Evolutionary conservation across 495 filamentous ascomycete species (phyloP), one percentile per base, ranked within the genome.

Genomic region (Lindgomyces ingoldianus): DNA sequence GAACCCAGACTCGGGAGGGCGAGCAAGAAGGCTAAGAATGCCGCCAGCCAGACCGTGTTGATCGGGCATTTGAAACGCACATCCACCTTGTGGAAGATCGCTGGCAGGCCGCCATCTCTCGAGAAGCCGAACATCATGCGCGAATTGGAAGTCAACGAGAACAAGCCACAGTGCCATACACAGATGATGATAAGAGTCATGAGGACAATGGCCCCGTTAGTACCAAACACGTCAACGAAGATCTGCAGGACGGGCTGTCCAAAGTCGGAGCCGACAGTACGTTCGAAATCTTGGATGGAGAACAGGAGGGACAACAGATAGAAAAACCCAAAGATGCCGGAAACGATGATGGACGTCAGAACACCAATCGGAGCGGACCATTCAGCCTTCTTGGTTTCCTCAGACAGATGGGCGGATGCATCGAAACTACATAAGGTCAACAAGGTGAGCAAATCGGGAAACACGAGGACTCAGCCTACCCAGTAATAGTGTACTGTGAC

Each of bases 111-210:
- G 1, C 79, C 75, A 62, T 86, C 83, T 0, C 83, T 75, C 0
- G 79, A 73, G 65, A 86, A 86, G 10, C 81, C 83, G 64, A 85
- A 86, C 83, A 86, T 86, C 83, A 86, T 86, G n/a, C 83, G 76
- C 41, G 79, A 82, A 64, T 86, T 86, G 50, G 77, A 81, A 0
- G 83, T 86, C 76, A 86, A 74, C 57, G 76, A 79, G 65, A 86
- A 86, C 0, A 86, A 74, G 0, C 83, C 83, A 57, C 80, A 83
- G 61, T 86, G 83, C 83, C 83, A 86, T 4, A 86, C 78, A 30
- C 83, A 86, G 6, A 85, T 68, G 68, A 86, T 83, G 63, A 86
- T 78, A n/a, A 86, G 71, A 4, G 76, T 78, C 71, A 86, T 83
- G 29, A 85, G 59, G 12, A 74, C 83, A 16, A 86, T 74, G 19